Conservation (phyloP, 2,329 filamentous ascomycete genomes). For the Fusarium virguliforme region DNA sequence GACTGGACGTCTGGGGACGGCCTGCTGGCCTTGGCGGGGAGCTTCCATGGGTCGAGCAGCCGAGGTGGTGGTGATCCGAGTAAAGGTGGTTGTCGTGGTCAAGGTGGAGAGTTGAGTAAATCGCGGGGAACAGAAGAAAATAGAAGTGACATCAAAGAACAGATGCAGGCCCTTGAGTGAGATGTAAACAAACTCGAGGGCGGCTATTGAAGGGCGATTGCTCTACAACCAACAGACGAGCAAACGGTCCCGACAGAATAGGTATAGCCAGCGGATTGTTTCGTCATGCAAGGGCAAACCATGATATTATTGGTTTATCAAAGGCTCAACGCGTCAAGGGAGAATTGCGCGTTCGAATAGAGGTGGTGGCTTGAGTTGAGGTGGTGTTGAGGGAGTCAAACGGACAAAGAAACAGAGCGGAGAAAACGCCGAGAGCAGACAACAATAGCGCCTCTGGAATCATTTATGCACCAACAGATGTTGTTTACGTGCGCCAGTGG, state of each 20-base stretch:
- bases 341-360: neutral
- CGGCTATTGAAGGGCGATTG: neutral
- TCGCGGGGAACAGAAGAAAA: neutral
- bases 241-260: neutral
- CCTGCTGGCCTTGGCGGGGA: neutral
- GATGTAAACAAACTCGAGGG: neutral
- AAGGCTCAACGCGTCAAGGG: neutral
- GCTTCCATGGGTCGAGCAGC: neutral
- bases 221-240: neutral
- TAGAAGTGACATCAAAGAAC: neutral
- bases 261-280: neutral
- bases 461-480: neutral
- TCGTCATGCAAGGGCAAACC: neutral
- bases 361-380: neutral
- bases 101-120: neutral
- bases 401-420: neutral
- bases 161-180: neutral
- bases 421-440: neutral
- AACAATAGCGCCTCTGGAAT: neutral
- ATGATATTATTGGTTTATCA: neutral
- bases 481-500: neutral
- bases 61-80: neutral
- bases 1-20: neutral
- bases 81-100: neutral
- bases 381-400: neutral